phyloP scores from a whole-genome alignment of 345 rosid species.

The Citrus trifoliata region DNA sequence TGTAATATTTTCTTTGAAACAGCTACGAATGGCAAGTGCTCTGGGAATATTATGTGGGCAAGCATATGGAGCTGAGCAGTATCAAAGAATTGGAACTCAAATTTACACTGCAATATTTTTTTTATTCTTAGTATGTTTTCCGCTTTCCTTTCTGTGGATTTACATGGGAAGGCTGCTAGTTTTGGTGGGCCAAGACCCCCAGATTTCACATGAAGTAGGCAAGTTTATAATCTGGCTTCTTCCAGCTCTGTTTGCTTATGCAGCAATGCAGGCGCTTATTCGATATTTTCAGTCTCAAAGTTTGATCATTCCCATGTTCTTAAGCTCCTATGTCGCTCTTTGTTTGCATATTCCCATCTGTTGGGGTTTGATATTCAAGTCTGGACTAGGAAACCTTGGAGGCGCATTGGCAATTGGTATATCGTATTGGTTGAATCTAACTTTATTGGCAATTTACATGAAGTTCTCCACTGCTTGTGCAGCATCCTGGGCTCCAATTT shows the following conservation, averaged over 20 bases:
- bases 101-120: conserved; percentile 55
- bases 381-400: conserved; percentile 44
- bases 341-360: conserved; percentile 50
- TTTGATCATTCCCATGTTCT: conserved; percentile 49
- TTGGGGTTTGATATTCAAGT: conserved; percentile 57
- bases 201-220: conserved; percentile 54
- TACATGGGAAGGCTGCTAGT: conserved; percentile 49
- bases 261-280: conserved; percentile 43
- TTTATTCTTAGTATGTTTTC: conserved; percentile 42
- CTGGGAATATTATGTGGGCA: conserved; percentile 83
- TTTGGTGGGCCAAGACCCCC: conserved; percentile 61
- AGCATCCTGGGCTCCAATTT: conserved; percentile 38
- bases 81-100: conserved; percentile 49
- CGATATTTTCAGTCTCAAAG: conserved; percentile 65
- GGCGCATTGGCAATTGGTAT: conserved; percentile 50
- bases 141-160: conserved; percentile 52
- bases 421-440: conserved; percentile 55
- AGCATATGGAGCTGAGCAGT: conserved; percentile 74
- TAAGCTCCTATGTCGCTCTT: conserved; percentile 41
- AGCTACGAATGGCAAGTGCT: conserved; percentile 73
- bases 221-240: conserved; percentile 52
- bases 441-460: conserved; percentile 47
- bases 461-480: conserved; percentile 44
- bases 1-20: conserved; percentile 4
- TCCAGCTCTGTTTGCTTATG: conserved; percentile 48